These are phyloP conservation scores for Pleurotus pulmonarius DNA, from an alignment of 768 basidiomycete genomes.

Conservation along the genomic window DNA sequence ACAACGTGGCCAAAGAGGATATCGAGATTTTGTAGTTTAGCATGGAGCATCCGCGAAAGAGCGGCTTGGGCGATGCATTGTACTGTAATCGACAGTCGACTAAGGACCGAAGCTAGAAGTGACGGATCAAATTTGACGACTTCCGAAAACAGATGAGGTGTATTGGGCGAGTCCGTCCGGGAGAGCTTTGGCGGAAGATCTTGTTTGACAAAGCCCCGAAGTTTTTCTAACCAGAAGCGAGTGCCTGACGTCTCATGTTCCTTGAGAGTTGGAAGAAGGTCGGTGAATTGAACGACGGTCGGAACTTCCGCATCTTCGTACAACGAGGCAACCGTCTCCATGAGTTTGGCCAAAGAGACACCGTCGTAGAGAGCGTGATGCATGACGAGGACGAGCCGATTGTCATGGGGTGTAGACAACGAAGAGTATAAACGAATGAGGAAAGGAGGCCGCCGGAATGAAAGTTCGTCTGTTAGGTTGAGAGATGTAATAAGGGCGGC, in stretches of 20 bases:
- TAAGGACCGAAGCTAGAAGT: slow-evolving; percentile 15
- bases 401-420: background rate
- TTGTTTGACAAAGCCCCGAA: slow-evolving; percentile 19
- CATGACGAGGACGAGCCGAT: slow-evolving; percentile 33
- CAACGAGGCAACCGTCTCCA: slow-evolving; percentile 24
- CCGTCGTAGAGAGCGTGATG: slow-evolving; percentile 50
- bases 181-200: slow-evolving; percentile 11
- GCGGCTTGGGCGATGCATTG: slow-evolving; percentile 27
- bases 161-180: background rate
- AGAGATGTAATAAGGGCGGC: slow-evolving; percentile 15
- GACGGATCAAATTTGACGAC: slow-evolving; percentile 10
- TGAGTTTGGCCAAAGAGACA: slow-evolving; percentile 31
- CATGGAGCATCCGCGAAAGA: background rate
- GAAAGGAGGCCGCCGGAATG: slow-evolving; percentile 24
- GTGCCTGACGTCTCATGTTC: slow-evolving; percentile 33
- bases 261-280: slow-evolving; percentile 31
- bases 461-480: slow-evolving; percentile 16
- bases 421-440: slow-evolving; percentile 25
- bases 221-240: slow-evolving; percentile 30
- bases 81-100: slow-evolving; percentile 23
- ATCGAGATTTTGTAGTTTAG: slow-evolving; percentile 29
- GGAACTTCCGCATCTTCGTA: slow-evolving; percentile 21
- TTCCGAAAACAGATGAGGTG: slow-evolving; percentile 11
- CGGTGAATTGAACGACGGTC: slow-evolving; percentile 28
- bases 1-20: slow-evolving; percentile 44